Evolutionary conservation across 306 rosid genomes (phyloP).

Genomic region (Vigna radiata): DNA sequence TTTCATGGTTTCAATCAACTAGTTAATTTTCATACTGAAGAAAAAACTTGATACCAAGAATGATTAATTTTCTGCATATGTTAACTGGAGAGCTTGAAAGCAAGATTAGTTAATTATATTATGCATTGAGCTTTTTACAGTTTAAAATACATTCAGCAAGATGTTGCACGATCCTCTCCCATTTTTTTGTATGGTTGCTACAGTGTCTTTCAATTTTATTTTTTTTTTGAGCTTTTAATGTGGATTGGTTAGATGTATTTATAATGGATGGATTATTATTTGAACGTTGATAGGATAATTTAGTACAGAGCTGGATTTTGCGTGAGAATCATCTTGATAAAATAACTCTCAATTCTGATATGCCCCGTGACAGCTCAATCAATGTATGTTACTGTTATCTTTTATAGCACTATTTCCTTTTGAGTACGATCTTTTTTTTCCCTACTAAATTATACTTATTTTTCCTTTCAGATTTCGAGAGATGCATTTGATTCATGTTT

Average conservation of each 20-base stretch:
- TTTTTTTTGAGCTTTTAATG: neutral
- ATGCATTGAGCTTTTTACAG: neutral
- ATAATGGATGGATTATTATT: slow-evolving; percentile 39
- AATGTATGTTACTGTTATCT: slow-evolving; percentile 53
- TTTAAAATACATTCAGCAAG: slow-evolving; percentile 13
- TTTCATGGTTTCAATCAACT: slow-evolving; percentile 32
- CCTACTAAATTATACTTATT: slow-evolving; percentile 32
- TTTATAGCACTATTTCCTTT: slow-evolving; percentile 37
- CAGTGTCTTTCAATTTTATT: neutral
- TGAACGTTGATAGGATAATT: slow-evolving; percentile 72
- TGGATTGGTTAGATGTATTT: slow-evolving; percentile 27
- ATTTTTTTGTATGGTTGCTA: neutral
- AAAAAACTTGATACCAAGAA: slow-evolving; percentile 1
- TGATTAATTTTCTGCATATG: slow-evolving; percentile 8
- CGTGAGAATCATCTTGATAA: slow-evolving; percentile 54
- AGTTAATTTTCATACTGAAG: slow-evolving; percentile 18
- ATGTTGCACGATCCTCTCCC: slow-evolving; percentile 17
- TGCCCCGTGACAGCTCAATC: slow-evolving; percentile 61
- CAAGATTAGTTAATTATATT: slow-evolving; percentile 31
- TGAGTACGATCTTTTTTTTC: slow-evolving; percentile 7
- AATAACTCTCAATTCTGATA: slow-evolving; percentile 61
- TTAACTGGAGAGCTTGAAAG: slow-evolving; percentile 26
- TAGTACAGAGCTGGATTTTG: slow-evolving; percentile 75
- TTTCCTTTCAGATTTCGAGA: slow-evolving; percentile 64
- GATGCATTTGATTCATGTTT: slow-evolving; percentile 73